Percentiles rank a stretch among this genome's conserved stretches.
phyloP scores from a whole-genome alignment of 2,329 filamentous ascomycete species.

The Alternaria burnsii region DNA sequence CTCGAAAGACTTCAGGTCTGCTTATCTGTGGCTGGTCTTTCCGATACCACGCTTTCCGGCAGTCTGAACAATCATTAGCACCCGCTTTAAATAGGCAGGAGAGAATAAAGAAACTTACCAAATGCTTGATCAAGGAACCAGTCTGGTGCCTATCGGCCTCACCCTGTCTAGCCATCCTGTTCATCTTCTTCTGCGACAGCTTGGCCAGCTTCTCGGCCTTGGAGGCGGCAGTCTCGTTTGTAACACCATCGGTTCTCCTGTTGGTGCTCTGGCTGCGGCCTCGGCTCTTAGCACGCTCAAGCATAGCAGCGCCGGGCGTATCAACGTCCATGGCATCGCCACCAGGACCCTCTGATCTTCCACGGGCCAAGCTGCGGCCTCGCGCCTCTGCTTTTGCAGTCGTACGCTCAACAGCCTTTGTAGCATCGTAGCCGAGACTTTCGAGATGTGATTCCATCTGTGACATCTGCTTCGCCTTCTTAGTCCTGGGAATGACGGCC shows the following conservation, averaged over 20 bases:
- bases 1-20: constrained; percentile 10
- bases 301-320: constrained; percentile 46
- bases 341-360: constrained; percentile 60
- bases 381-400: constrained; percentile 68
- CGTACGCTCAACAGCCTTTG: constrained; percentile 75
- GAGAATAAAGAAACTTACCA: constrained; percentile 68
- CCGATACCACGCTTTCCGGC: constrained; percentile 93
- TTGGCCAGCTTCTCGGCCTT: constrained; percentile 90
- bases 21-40: constrained; percentile 72
- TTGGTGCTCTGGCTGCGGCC: constrained; percentile 71
- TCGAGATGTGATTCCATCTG: constrained; percentile 89
- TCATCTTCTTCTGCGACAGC: constrained; percentile 97
- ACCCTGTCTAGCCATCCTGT: constrained; percentile 95
- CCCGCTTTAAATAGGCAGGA: background rate
- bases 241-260: constrained; percentile 79
- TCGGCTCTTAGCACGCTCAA: constrained; percentile 73
- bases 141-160: constrained; percentile 92
- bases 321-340: constrained; percentile 78
- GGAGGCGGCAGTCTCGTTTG: constrained; percentile 68
- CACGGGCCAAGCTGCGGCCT: constrained; percentile 73
- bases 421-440: constrained; percentile 84
- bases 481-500: constrained; percentile 86
- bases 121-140: constrained; percentile 84
- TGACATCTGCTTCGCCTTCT: constrained; percentile 80
- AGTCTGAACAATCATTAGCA: constrained; percentile 62